Conservation (phyloP, 2,329 filamentous ascomycete species). For the Aulographum hederae region DNA sequence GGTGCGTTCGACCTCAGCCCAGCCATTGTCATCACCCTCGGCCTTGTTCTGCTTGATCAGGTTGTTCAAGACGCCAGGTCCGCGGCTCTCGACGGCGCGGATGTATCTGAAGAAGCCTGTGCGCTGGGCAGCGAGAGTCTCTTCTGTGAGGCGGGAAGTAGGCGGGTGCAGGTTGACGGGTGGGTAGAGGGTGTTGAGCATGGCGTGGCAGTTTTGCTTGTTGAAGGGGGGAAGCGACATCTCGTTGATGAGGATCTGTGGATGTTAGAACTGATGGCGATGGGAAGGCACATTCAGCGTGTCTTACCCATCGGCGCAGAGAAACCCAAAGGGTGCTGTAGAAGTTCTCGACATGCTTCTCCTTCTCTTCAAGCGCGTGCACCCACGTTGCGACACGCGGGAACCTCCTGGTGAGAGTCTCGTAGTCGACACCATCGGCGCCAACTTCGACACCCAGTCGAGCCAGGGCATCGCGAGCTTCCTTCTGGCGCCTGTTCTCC, state of each 20-base stretch:
- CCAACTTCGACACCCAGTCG: slow-evolving; percentile 33
- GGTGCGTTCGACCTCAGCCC: slow-evolving; percentile 28
- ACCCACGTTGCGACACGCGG: slow-evolving; percentile 39
- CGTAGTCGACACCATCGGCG: slow-evolving; percentile 25
- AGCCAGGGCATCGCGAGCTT: slow-evolving; percentile 34
- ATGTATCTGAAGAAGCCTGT: slow-evolving; percentile 46
- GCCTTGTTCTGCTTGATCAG: slow-evolving; percentile 35
- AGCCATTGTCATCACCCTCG: slow-evolving; percentile 34
- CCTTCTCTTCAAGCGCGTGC: slow-evolving; percentile 26
- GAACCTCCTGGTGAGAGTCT: slow-evolving; percentile 28
- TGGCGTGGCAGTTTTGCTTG: slow-evolving; percentile 46
- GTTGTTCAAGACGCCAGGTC: slow-evolving; percentile 31
- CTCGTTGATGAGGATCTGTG: slow-evolving; percentile 44
- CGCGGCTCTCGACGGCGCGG: slow-evolving; percentile 35
- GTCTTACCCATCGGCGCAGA: slow-evolving; percentile 42
- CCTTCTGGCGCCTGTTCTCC: slow-evolving; percentile 39
- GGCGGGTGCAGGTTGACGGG: slow-evolving; percentile 25
- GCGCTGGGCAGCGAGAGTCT: slow-evolving; percentile 37
- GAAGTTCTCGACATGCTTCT: slow-evolving; percentile 16
- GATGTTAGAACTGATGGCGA: slow-evolving; percentile 12
- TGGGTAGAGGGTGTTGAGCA: slow-evolving; percentile 50
- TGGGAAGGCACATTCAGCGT: background rate
- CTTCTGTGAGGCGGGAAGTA: slow-evolving; percentile 26
- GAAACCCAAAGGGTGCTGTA: slow-evolving; percentile 45
- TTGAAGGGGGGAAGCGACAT: slow-evolving; percentile 42